A percentile compares a stretch with the other conserved stretches of the same genome.
Evolutionary conservation across 176 grass and related monocot genomes (phyloP).

Genomic region (Triticum monococcum): DNA sequence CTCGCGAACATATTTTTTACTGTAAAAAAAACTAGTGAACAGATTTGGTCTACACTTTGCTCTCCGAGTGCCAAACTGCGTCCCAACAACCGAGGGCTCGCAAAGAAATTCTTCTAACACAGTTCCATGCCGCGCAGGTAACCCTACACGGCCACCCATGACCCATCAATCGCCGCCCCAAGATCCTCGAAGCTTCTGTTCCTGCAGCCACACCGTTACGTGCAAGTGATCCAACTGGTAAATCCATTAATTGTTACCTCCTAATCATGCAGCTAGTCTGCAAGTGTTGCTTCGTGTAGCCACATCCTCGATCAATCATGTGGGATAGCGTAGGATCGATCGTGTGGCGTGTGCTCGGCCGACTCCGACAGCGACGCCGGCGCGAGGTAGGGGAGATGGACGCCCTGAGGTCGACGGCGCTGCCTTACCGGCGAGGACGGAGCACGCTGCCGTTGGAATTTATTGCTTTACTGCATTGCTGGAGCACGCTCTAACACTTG

Average conservation of each 20-base stretch:
- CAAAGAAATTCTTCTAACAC: slow-evolving; percentile 2
- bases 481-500: too few species aligned
- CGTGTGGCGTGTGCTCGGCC: background rate
- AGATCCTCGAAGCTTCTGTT: background rate
- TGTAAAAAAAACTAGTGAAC: too few species aligned
- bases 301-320: slow-evolving; percentile 21
- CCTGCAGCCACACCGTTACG: background rate
- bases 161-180: slow-evolving; percentile 17
- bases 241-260: background rate
- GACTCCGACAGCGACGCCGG: background rate
- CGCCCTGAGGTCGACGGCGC: too few species aligned
- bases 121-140: slow-evolving; percentile 19
- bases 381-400: background rate
- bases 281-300: background rate
- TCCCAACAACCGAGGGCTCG: background rate
- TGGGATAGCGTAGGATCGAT: background rate
- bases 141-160: background rate
- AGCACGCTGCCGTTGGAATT: too few species aligned
- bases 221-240: background rate
- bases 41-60: too few species aligned
- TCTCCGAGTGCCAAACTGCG: too few species aligned
- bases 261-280: background rate
- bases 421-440: too few species aligned
- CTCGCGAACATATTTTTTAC: background rate
- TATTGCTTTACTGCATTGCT: too few species aligned